Conservation (phyloP, 257 asterid genomes). For the Penstemon eatonii region DNA sequence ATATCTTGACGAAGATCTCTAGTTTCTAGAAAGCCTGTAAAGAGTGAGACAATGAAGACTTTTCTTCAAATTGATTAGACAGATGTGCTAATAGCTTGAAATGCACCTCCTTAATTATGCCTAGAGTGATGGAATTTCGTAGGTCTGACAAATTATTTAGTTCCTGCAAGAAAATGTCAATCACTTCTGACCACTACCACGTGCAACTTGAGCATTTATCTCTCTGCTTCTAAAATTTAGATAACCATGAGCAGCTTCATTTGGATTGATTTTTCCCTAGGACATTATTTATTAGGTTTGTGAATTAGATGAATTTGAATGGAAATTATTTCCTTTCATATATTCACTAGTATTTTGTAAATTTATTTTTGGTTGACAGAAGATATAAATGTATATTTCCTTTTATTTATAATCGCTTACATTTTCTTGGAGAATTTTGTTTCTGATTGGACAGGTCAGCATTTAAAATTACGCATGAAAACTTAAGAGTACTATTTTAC, state of each 20-base stretch:
- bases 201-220: background rate
- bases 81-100: background rate
- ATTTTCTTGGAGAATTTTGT: too few species aligned
- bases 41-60: too few species aligned
- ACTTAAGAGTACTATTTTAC: background rate
- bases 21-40: background rate
- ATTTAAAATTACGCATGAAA: background rate
- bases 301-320: too few species aligned
- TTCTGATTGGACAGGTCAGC: background rate
- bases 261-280: background rate
- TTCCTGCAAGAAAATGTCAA: background rate
- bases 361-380: slow-evolving; percentile 3
- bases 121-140: background rate
- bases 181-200: background rate
- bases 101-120: background rate
- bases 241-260: background rate
- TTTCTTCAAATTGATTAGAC: background rate
- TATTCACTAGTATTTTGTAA: background rate
- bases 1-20: background rate
- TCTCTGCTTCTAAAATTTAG: background rate
- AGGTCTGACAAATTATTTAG: background rate
- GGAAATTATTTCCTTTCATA: too few species aligned
- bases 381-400: background rate
- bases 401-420: too few species aligned
- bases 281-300: background rate